A percentile compares a stretch with the other conserved stretches of the same genome.
Evolutionary conservation across 2,329 filamentous ascomycete species (phyloP).

Genomic region (Phialophora macrospora): DNA sequence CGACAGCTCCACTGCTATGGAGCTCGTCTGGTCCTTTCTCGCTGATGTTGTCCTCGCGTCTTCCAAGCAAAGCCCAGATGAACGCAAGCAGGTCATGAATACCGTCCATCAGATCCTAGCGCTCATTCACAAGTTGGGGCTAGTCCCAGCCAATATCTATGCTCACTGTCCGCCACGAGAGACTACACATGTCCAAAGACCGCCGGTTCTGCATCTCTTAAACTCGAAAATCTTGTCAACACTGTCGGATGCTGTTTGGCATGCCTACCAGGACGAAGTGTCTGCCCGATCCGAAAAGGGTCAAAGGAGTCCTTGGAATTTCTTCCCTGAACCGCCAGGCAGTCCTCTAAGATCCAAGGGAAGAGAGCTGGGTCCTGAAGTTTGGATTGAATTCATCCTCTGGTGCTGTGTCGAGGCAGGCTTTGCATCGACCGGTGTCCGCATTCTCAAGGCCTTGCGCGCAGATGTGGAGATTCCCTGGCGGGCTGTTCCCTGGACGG

Average conservation of each 20-base stretch:
- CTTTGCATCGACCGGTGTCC: constrained; percentile 48
- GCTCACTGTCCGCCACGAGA: constrained; percentile 44
- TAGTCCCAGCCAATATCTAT: constrained; percentile 52
- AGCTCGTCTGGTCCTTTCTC: constrained; percentile 26
- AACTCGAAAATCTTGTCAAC: constrained; percentile 53
- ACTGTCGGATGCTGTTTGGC: constrained; percentile 54
- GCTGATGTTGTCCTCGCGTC: constrained; percentile 49
- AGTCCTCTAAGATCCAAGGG: constrained; percentile 49
- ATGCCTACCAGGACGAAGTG: constrained; percentile 48
- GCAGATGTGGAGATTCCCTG: constrained; percentile 43
- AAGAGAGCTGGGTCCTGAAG: constrained; percentile 52
- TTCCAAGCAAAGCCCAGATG: constrained; percentile 44
- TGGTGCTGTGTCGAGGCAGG: constrained; percentile 58
- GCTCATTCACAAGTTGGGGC: constrained; percentile 51
- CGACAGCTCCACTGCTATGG: constrained; percentile 20
- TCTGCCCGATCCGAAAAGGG: constrained; percentile 45
- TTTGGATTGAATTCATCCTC: constrained; percentile 57
- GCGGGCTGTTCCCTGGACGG: constrained; percentile 50
- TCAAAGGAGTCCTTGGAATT: constrained; percentile 38
- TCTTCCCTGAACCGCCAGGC: constrained; percentile 45
- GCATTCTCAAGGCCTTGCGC: constrained; percentile 47
- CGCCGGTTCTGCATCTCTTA: constrained; percentile 52
- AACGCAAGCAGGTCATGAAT: constrained; percentile 50
- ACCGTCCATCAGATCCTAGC: constrained; percentile 52
- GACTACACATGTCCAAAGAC: constrained; percentile 45